phyloP scores from a whole-genome alignment of 306 rosid species.

The Corylus avellana region DNA sequence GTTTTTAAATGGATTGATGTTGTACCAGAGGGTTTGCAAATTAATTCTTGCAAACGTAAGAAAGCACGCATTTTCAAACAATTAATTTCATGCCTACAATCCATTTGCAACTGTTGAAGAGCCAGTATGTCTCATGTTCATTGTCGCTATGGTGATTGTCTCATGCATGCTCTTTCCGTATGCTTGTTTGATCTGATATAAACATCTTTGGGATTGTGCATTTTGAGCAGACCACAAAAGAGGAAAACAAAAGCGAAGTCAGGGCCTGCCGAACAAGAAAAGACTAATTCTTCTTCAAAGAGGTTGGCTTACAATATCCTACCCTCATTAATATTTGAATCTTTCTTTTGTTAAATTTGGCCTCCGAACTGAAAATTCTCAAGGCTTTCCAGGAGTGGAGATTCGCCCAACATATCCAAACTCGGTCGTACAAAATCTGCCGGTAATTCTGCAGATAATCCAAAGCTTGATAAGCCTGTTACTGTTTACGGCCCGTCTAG shows the following conservation, averaged over 20 bases:
- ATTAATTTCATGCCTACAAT: not conserved
- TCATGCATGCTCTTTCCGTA: not conserved
- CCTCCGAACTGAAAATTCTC: conserved; percentile 19
- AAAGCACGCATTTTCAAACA: not conserved
- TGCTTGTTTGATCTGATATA: conserved; percentile 12
- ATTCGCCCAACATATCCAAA: conserved; percentile 25
- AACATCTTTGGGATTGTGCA: conserved; percentile 23
- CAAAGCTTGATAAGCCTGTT: conserved; percentile 8
- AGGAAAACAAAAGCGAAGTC: conserved; percentile 25
- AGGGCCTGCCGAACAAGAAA: conserved; percentile 25
- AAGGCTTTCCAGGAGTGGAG: conserved; percentile 29
- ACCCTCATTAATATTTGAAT: conserved; percentile 1
- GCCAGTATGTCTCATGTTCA: not conserved
- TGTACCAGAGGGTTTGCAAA: not conserved
- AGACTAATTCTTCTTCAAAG: conserved; percentile 22
- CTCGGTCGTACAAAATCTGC: conserved; percentile 15
- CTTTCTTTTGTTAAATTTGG: conserved; percentile 4
- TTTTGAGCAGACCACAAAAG: conserved; percentile 45
- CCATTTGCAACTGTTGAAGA: not conserved
- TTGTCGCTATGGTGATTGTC: not conserved
- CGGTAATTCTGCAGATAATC: conserved; percentile 20
- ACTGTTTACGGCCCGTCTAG: conserved; percentile 22
- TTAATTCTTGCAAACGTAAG: not conserved
- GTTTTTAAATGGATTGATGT: not conserved
- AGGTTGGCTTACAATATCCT: conserved; percentile 27